Base-by-base conservation (phyloP, 805 yeast species). In the Metschnikowia cerradonensis region DNA sequence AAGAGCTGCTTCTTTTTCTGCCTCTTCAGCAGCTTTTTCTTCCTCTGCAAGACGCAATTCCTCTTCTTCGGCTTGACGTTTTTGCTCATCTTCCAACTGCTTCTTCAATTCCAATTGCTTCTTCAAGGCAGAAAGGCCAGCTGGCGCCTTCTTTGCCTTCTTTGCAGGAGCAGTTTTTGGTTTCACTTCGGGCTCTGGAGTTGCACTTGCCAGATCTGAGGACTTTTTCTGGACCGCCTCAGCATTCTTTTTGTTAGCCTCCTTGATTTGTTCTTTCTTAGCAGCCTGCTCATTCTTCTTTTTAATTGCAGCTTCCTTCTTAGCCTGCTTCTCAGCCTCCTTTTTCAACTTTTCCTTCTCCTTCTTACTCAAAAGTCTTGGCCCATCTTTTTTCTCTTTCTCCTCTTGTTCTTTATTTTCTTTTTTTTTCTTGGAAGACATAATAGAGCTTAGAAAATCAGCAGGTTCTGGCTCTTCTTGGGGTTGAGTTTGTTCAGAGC, bases 341-440 rank as follows among this genome's bases (percentile, higher is more conserved):
- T 92, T 96, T 82, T 88, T 89, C 70, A 94, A 96, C 75, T 85
- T 91, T 74, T 92, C 95, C 72, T 87, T 88, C 64, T 88, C 98
- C 72, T 92, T 90, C 80, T 92, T 94, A 51, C 92, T 82, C 70
- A 91, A 90, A 64, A 90, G 77, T 57, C 82, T 79, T 44, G 92
- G 90, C 31, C 81, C 90, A 45, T 77, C 81, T 45, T 73, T 68
- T 47, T 68, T 66, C 53, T 74, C 72, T 61, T 67, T 72, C 80
- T 60, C 81, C 53, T 80, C 82, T 49, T 82, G 84, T 53, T 78
- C 83, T 68, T 83, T 83, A 42, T 78, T 84, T 58, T 81, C 83
- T 71, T 85, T 84, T 79, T 88, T 88, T 68, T 81, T 80, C 72
- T 88, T 88, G 52, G 92, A 84, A 57, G 79, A 81, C 70, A 88